phyloP scores from a whole-genome alignment of 805 yeast species.

The Zygosaccharomyces pseudorouxii region DNA sequence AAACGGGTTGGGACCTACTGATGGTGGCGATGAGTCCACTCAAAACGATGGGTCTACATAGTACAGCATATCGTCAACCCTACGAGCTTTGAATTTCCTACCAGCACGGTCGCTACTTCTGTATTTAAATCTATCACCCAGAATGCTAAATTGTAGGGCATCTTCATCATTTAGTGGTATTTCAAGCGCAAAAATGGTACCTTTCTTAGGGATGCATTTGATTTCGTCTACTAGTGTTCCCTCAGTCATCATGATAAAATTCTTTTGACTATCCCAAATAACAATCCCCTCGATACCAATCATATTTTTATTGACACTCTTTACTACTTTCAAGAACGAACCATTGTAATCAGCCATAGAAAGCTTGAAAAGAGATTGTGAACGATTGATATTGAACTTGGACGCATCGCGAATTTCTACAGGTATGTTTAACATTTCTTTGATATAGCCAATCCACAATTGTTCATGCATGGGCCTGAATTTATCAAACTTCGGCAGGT shows the following conservation, averaged over 20 bases:
- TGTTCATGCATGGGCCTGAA: conserved; percentile 48
- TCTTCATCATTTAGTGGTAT: conserved; percentile 40
- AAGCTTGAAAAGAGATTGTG: conserved; percentile 47
- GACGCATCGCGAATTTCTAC: conserved; percentile 11
- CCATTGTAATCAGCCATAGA: conserved; percentile 82
- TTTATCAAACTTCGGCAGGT: conserved; percentile 42
- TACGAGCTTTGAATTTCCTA: conserved; percentile 77
- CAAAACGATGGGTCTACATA: conserved; percentile 17
- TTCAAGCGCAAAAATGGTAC: conserved; percentile 55
- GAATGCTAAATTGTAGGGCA: conserved; percentile 52
- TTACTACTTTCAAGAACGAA: conserved; percentile 53
- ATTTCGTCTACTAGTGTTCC: conserved; percentile 55
- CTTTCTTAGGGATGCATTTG: conserved; percentile 61
- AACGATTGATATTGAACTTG: conserved; percentile 23
- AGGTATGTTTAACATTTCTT: conserved; percentile 46
- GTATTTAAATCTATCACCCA: conserved; percentile 75
- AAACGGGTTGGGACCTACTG: not conserved
- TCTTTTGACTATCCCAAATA: conserved; percentile 76
- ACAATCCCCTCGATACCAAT: conserved; percentile 72
- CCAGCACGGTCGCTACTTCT: conserved; percentile 78
- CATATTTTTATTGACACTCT: conserved; percentile 51
- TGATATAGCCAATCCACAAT: conserved; percentile 73
- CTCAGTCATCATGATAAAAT: conserved; percentile 50
- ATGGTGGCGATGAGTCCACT: not conserved
- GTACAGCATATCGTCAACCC: conserved; percentile 53